These are phyloP conservation scores for Rhodotorula taiwanensis DNA, from an alignment of 768 basidiomycete genomes.

Conservation along the genomic window DNA sequence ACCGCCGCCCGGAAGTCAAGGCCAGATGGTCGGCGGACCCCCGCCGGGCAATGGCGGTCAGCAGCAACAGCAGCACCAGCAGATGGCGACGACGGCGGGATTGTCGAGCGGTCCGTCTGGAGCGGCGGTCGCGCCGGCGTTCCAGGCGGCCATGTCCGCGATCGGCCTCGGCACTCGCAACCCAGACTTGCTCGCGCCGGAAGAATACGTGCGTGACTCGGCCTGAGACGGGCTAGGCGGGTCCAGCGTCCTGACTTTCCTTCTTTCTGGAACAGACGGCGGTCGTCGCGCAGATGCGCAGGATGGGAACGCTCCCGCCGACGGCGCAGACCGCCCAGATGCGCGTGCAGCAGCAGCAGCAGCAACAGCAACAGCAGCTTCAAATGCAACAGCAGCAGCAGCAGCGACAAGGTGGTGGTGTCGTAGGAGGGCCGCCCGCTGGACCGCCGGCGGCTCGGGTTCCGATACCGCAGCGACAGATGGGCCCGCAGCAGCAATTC, in stretches of 20 bases:
- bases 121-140: constrained; percentile 4
- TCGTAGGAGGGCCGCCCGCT: too few species aligned
- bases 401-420: too few species aligned
- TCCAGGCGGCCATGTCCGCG: constrained; percentile 19
- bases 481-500: constrained; percentile 9
- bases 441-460: too few species aligned
- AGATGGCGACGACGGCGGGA: neutral
- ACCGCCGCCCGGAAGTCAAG: too few species aligned
- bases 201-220: constrained; percentile 29
- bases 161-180: constrained; percentile 28
- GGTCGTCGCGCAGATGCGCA: constrained; percentile 26
- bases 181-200: constrained; percentile 16
- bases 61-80: constrained; percentile 10
- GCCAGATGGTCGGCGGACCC: too few species aligned
- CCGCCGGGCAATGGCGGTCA: too few species aligned
- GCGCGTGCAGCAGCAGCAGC: constrained; percentile 14
- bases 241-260: neutral
- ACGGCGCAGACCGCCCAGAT: constrained; percentile 7
- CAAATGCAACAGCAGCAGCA: constrained; percentile 3
- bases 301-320: constrained; percentile 24
- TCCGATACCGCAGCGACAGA: too few species aligned
- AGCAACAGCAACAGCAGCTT: constrained; percentile 6
- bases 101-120: neutral
- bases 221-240: too few species aligned
- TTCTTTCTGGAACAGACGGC: neutral